Evolutionary conservation across 2,329 filamentous ascomycete species (phyloP), one percentile per base, ranked within the genome.

Genomic region (Pestalotiopsis sp.): DNA sequence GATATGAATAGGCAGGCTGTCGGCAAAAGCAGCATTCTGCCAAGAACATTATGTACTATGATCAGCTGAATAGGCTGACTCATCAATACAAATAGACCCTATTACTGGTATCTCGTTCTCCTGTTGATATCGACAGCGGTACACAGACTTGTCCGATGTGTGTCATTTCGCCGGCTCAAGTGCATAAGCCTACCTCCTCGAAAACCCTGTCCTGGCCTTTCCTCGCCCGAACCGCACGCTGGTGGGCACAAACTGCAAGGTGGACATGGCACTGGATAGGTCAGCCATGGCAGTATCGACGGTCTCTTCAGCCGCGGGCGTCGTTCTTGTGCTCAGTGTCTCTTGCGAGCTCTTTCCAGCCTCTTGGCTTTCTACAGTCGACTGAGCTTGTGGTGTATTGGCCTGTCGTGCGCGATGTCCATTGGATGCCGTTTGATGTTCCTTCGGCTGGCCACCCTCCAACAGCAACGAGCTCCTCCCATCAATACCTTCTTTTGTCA

Each of bases 401-500:
- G 62, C 41, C 41, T 74, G 71, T 23, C 69, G 72, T 3, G 80
- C 76, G 71, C 79, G 81, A 9, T 75, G 73, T 69, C 72, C 74
- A 64, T 73, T 72, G 31, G 71, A 66, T 17, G 72, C 66, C 25
- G 72, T 65, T 65, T 77, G 75, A 31, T 75, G 67, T 2, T 70
- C 71, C 14, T 71, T 73, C 72, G 56, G 75, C 75, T 75, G 66
- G 66, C 82, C 80, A 12, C 81, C 79, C n/a, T 91, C 87, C 63
- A 89, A 84, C 13, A 98, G 84, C 81, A 99, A 89, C 20, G 94
- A 97, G 58, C 86, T 90, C 65, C 93, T 89, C 62, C 91, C 91
- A 76, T 98, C 95, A 70, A 98, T 93, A n/a, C 96, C 96, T 70
- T 93, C 90, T 72, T 94, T 93, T 2, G 97, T 92, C 66, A 98